Conservation (phyloP, 2,329 filamentous ascomycete species). For the Fusarium globosum region DNA sequence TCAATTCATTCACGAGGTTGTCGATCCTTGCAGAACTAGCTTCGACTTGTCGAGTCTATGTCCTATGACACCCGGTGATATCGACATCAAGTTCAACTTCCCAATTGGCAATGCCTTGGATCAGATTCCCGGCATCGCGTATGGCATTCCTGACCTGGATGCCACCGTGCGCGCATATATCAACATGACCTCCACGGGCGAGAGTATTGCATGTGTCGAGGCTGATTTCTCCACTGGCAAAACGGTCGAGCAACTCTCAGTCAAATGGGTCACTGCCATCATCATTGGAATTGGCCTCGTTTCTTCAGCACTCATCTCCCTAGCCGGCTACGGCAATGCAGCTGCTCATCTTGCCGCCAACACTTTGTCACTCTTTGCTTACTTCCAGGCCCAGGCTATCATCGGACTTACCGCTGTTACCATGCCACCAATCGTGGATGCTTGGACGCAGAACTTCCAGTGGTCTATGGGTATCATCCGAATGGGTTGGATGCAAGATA, state of each 20-base stretch:
- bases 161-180: constrained; percentile 85
- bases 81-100: constrained; percentile 78
- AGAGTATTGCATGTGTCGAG: constrained; percentile 85
- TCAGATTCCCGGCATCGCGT: constrained; percentile 83
- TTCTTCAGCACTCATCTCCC: constrained; percentile 87
- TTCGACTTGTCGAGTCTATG: constrained; percentile 76
- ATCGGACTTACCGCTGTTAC: constrained; percentile 84
- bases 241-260: constrained; percentile 87
- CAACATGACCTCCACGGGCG: constrained; percentile 71
- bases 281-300: constrained; percentile 86
- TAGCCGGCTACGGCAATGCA: constrained; percentile 90
- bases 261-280: constrained; percentile 89
- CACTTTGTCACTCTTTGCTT: constrained; percentile 88
- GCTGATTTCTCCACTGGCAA: constrained; percentile 89
- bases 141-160: constrained; percentile 90
- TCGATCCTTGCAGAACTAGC: constrained; percentile 79
- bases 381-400: constrained; percentile 94
- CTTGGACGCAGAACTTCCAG: constrained; percentile 97
- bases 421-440: constrained; percentile 86
- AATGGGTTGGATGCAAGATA: constrained; percentile 82
- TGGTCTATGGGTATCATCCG: constrained; percentile 98
- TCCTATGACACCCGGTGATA: constrained; percentile 87
- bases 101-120: constrained; percentile 67
- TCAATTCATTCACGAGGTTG: constrained; percentile 69
- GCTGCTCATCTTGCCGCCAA: constrained; percentile 95